A percentile compares a stretch with the other conserved stretches of the same genome.
Evolutionary conservation across 129 eudicot species (phyloP).

Genomic region (Kitagawia praeruptora): DNA sequence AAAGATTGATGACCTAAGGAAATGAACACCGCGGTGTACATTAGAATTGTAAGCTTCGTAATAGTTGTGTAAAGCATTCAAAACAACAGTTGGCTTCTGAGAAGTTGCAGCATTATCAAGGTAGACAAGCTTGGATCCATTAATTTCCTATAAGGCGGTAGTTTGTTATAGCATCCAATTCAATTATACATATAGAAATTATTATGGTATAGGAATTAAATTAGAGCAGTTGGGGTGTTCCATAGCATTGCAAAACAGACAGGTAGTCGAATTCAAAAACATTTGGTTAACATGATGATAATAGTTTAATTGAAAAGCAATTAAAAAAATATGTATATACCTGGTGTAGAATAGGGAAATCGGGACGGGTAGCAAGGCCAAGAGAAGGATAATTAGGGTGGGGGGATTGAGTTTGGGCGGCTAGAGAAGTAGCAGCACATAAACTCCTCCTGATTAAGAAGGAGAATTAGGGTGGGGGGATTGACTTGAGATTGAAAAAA

Average conservation of each 20-base stretch:
- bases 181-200: background rate
- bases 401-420: background rate
- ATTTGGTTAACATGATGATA: no score
- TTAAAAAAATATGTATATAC: constrained; percentile 15
- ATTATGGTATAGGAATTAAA: no score
- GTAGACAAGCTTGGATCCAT: constrained; percentile 80
- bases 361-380: constrained; percentile 70
- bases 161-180: background rate
- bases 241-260: no score
- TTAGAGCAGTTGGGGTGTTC: no score
- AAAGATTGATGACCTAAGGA: constrained; percentile 40
- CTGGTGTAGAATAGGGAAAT: constrained; percentile 93
- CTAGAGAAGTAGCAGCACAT: background rate
- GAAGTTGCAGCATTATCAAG: constrained; percentile 98
- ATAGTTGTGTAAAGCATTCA: constrained; percentile 63
- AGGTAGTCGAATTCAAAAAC: no score
- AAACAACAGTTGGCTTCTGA: constrained; percentile 84
- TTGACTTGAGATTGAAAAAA: background rate
- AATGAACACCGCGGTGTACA: constrained; percentile 99
- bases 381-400: constrained; percentile 29
- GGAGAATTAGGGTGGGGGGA: no score
- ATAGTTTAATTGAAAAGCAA: no score
- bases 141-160: constrained; percentile 48
- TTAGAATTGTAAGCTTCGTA: constrained; percentile 81
- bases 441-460: background rate